phyloP scores from a whole-genome alignment of 2,329 filamentous ascomycete genomes.

The Alternaria angustiovoidea region DNA sequence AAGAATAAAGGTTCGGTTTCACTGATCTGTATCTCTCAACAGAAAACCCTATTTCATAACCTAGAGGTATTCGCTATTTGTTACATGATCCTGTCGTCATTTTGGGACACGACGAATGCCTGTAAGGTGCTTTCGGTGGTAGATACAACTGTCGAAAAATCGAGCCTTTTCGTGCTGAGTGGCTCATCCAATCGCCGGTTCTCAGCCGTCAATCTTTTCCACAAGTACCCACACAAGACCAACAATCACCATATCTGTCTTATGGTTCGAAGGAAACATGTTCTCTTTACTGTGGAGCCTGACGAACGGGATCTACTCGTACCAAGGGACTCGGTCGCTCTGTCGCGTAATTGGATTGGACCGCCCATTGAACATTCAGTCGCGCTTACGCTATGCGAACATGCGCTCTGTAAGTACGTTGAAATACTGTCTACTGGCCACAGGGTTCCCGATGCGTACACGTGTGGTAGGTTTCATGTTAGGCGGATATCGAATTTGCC shows the following conservation, averaged over 20 bases:
- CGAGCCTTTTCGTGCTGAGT: not conserved
- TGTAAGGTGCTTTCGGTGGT: not conserved
- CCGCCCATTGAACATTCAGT: not conserved
- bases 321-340: conserved; percentile 2
- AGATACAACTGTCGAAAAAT: not conserved
- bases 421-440: not conserved
- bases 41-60: not conserved
- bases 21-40: not conserved
- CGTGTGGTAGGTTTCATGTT: not conserved
- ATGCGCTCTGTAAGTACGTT: not conserved
- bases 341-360: not conserved
- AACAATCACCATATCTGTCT: not conserved
- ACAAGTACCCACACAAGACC: not conserved
- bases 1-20: not conserved
- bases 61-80: not conserved
- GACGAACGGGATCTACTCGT: not conserved
- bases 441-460: not conserved
- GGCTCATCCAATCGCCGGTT: not conserved
- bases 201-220: not conserved
- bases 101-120: not conserved
- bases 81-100: not conserved
- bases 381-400: not conserved
- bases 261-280: not conserved
- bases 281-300: not conserved
- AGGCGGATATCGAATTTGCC: not conserved